phyloP scores from a whole-genome alignment of 225 moss, liverwort and hornwort species.

The Anthoceros angustus region DNA sequence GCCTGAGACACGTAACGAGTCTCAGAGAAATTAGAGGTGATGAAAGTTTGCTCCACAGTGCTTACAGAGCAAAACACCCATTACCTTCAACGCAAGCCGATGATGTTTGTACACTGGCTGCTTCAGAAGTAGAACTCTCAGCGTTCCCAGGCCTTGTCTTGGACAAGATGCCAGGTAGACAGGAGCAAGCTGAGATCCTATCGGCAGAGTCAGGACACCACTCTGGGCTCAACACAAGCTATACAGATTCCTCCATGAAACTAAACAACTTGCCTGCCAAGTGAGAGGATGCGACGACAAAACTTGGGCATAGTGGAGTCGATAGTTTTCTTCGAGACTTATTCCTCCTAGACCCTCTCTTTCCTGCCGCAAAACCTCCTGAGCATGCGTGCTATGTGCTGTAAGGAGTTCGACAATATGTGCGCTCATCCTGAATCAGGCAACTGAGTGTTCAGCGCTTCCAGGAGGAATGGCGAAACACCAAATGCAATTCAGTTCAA shows the following conservation, averaged over 20 bases:
- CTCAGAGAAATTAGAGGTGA: slow-evolving; percentile 8
- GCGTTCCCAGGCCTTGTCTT: slow-evolving; percentile 71
- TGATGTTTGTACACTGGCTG: slow-evolving; percentile 64
- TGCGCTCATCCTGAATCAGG: slow-evolving; percentile 59
- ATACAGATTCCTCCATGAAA: neutral
- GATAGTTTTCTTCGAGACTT: slow-evolving; percentile 83
- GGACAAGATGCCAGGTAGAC: slow-evolving; percentile 80
- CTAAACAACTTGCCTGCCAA: slow-evolving; percentile 49
- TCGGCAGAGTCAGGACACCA: neutral
- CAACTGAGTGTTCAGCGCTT: neutral
- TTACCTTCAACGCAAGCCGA: slow-evolving; percentile 66
- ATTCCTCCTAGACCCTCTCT: slow-evolving; percentile 56
- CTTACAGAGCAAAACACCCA: neutral
- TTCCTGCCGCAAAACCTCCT: slow-evolving; percentile 59
- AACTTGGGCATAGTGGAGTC: slow-evolving; percentile 74
- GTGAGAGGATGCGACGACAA: slow-evolving; percentile 80
- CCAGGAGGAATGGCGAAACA: neutral
- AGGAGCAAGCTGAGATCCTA: slow-evolving; percentile 49
- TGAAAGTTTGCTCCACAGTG: slow-evolving; percentile 5
- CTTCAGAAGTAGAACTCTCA: slow-evolving; percentile 60
- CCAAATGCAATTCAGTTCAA: neutral
- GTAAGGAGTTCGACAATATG: slow-evolving; percentile 81
- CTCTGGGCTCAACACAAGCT: neutral
- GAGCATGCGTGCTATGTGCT: slow-evolving; percentile 66
- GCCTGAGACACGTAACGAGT: slow-evolving; percentile 25